A percentile compares a stretch with the other conserved stretches of the same genome.
These are phyloP conservation scores for Hirsutella minnesotensis DNA, from an alignment of 2,329 filamentous ascomycete species.

Conservation along the genomic window DNA sequence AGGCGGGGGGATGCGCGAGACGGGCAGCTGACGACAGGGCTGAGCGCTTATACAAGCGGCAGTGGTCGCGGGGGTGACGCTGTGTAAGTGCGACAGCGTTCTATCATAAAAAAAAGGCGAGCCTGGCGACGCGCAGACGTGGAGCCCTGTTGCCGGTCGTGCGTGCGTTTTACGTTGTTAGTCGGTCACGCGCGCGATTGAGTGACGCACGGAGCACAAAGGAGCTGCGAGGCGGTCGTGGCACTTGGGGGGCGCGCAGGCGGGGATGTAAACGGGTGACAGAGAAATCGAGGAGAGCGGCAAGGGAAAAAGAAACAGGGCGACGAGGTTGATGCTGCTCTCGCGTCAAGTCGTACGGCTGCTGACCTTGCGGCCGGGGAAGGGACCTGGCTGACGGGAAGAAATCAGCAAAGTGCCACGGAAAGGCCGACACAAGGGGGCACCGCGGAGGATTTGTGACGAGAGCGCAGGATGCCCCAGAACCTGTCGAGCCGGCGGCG, in stretches of 20 bases:
- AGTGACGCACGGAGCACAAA: not conserved
- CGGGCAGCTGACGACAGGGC: conserved; percentile 1
- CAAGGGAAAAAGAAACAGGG: not conserved
- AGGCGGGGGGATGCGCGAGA: too few species aligned
- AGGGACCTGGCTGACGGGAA: not conserved
- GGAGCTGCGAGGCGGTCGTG: conserved; percentile 1
- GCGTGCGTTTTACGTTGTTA: not conserved
- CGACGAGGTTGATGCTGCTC: not conserved
- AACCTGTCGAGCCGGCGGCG: not conserved
- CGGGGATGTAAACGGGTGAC: not conserved
- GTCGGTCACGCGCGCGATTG: conserved; percentile 1
- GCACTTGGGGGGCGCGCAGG: not conserved
- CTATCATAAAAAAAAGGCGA: conserved; percentile 3
- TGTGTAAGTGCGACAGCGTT: conserved; percentile 15
- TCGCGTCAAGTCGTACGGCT: not conserved
- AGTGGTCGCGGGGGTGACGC: conserved; percentile 6
- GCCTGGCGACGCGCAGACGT: not conserved
- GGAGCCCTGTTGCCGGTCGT: not conserved
- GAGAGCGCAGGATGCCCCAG: too few species aligned
- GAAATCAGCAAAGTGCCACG: not conserved
- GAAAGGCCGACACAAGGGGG: not conserved
- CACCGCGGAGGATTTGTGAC: not conserved
- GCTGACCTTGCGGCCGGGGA: not conserved
- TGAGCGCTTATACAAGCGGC: conserved; percentile 8
- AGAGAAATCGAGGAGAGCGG: not conserved